Evolutionary conservation across 345 rosid species (phyloP).

Genomic region (Carallia pectinifolia): DNA sequence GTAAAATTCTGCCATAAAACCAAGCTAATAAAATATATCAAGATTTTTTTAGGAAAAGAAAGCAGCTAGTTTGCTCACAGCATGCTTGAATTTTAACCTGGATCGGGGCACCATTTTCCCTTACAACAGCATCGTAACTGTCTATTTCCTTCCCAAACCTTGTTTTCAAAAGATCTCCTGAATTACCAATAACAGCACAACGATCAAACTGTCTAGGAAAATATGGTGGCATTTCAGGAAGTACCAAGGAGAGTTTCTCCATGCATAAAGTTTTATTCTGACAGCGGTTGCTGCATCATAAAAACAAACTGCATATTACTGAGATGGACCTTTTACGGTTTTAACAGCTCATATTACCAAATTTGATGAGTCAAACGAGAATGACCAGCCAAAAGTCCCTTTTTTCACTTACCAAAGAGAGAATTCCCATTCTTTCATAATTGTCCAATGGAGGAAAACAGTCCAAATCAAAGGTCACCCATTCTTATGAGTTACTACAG

Average conservation of each 20-base stretch:
- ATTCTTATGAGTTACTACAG: no score
- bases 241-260: constrained; percentile 85
- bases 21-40: neutral
- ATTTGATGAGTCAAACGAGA: constrained; percentile 4
- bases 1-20: constrained; percentile 57
- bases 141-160: constrained; percentile 90
- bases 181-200: constrained; percentile 97
- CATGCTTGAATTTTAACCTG: constrained; percentile 44
- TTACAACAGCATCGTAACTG: constrained; percentile 72
- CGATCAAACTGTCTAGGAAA: constrained; percentile 71
- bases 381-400: neutral
- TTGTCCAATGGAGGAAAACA: no score
- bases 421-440: no score
- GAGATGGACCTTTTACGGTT: neutral
- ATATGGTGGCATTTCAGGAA: constrained; percentile 83
- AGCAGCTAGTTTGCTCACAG: neutral
- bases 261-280: constrained; percentile 68
- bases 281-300: constrained; percentile 66
- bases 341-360: constrained; percentile 1
- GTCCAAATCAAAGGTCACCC: no score
- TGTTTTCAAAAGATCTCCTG: constrained; percentile 88
- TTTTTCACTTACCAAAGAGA: no score
- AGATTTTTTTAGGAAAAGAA: constrained; percentile 11
- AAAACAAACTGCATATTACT: constrained; percentile 10
- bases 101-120: constrained; percentile 94